phyloP scores from a whole-genome alignment of 352 stramenopile species.

The Phytophthora uliginosa region DNA sequence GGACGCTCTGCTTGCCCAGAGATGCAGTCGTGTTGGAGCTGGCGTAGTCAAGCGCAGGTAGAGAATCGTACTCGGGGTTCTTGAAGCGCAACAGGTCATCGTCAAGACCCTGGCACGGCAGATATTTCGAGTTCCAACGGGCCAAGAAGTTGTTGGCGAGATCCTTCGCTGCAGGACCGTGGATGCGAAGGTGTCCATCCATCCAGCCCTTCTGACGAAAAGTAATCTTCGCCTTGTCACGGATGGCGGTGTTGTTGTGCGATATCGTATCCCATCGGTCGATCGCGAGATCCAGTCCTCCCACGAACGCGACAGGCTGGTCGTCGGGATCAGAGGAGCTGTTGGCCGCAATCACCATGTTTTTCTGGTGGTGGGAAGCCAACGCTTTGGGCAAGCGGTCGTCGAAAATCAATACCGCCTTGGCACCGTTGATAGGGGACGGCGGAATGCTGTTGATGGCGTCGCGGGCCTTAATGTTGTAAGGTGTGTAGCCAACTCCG shows the following conservation, averaged over 20 bases:
- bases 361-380: slow-evolving; percentile 65
- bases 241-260: slow-evolving; percentile 56
- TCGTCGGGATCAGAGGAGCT: slow-evolving; percentile 10
- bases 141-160: slow-evolving; percentile 59
- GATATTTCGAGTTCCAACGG: slow-evolving; percentile 57
- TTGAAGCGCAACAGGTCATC: slow-evolving; percentile 52
- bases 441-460: slow-evolving; percentile 46
- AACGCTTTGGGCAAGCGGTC: slow-evolving; percentile 45
- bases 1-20: slow-evolving; percentile 31
- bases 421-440: slow-evolving; percentile 22
- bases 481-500: slow-evolving; percentile 33
- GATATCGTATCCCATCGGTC: slow-evolving; percentile 67
- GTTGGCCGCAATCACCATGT: slow-evolving; percentile 35
- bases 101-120: slow-evolving; percentile 31
- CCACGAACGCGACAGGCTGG: slow-evolving; percentile 49
- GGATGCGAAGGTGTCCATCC: slow-evolving; percentile 55
- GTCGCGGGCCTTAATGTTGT: slow-evolving; percentile 48
- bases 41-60: slow-evolving; percentile 11
- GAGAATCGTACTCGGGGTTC: slow-evolving; percentile 41
- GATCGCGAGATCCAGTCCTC: slow-evolving; percentile 55
- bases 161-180: slow-evolving; percentile 53
- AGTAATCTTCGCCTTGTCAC: slow-evolving; percentile 37
- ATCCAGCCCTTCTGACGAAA: slow-evolving; percentile 59
- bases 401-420: slow-evolving; percentile 54
- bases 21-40: slow-evolving; percentile 10